These are phyloP conservation scores for Mollisiaceae sp. DNA, from an alignment of 2,329 filamentous ascomycete species.

Conservation along the genomic window DNA sequence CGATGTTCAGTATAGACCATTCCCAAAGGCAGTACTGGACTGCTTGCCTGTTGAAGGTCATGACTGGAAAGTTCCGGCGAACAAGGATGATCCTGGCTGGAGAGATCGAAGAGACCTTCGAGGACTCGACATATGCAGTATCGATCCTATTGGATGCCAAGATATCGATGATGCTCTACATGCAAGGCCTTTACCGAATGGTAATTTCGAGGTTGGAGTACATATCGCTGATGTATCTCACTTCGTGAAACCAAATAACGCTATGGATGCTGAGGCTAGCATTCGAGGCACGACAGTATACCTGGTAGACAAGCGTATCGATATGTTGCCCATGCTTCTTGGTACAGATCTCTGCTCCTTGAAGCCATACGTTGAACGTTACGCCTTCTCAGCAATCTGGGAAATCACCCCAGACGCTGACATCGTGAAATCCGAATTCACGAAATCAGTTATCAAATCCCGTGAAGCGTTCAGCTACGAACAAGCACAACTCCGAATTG, in stretches of 20 bases:
- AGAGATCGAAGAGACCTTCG: slow-evolving; percentile 82
- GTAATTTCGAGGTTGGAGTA: slow-evolving; percentile 94
- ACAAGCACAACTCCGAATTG: slow-evolving; percentile 90
- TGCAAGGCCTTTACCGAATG: slow-evolving; percentile 82
- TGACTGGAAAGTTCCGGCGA: slow-evolving; percentile 88
- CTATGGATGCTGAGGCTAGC: slow-evolving; percentile 96
- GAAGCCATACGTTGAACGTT: slow-evolving; percentile 96
- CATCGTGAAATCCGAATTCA: slow-evolving; percentile 84
- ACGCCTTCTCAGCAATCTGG: slow-evolving; percentile 86
- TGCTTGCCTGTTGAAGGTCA: slow-evolving; percentile 92
- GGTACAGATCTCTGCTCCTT: slow-evolving; percentile 96
- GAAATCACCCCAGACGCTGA: slow-evolving; percentile 86
- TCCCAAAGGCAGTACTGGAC: slow-evolving; percentile 93
- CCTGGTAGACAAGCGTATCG: slow-evolving; percentile 97
- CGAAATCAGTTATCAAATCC: slow-evolving; percentile 96
- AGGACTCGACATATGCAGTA: slow-evolving; percentile 90
- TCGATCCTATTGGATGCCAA: slow-evolving; percentile 93
- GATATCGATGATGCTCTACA: slow-evolving; percentile 98
- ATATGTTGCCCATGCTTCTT: slow-evolving; percentile 97
- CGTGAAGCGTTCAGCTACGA: slow-evolving; percentile 98
- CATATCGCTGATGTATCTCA: slow-evolving; percentile 99
- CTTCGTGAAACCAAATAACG: slow-evolving; percentile 95
- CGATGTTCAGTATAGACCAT: slow-evolving; percentile 96
- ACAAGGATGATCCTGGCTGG: slow-evolving; percentile 84
- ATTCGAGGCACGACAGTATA: slow-evolving; percentile 96